Base-by-base conservation (phyloP, 1,139 yeast genomes). In the Lodderomyces metapsilosis region DNA sequence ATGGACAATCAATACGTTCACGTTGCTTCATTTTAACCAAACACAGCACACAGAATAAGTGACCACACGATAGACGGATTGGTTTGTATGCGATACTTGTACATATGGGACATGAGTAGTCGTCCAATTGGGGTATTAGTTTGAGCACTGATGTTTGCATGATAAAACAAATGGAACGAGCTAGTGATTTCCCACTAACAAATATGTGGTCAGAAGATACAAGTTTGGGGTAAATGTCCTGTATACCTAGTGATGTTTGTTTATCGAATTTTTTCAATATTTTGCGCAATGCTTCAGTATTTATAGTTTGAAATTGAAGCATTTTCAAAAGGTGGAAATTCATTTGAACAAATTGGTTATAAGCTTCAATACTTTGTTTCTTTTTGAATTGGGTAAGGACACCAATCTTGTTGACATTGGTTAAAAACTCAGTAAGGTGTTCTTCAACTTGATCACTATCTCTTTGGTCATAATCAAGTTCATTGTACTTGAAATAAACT, bases 251-350 rank as follows among this genome's bases (percentile, higher is more conserved):
- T 2, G 80, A 67, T 0, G 92, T 84, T 51, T 79, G 84, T 57
- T 84, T 84, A 52, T 84, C 89, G 52, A 84, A 84, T 55, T 84
- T 84, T 56, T 84, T 84, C 52, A 84, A 64, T 47, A 84, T 84
- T 58, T 84, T 84, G 18, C 75, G 63, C 33, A 82, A 71, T 1
- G 92, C 92, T 37, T 78, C 71, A 21, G 77, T 67, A 55, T 84
- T 84, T 43, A 84, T 69, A 8, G 75, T 66, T 54, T 82, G 87
- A 53, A 81, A 84, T 49, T 79, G 78, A 28, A 82, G 64, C 7
- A 80, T 74, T 51, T 79, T 79, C 30, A 84, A 55, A 23, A 84
- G 59, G 43, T 77, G 78, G 36, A 68, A 62, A 57, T 84, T 84
- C 53, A 83, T 56, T 2, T 60, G 58, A 45, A 78, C 62, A 51